These are phyloP conservation scores for Candida adriatica DNA, from an alignment of 805 yeast species.

Conservation along the genomic window DNA sequence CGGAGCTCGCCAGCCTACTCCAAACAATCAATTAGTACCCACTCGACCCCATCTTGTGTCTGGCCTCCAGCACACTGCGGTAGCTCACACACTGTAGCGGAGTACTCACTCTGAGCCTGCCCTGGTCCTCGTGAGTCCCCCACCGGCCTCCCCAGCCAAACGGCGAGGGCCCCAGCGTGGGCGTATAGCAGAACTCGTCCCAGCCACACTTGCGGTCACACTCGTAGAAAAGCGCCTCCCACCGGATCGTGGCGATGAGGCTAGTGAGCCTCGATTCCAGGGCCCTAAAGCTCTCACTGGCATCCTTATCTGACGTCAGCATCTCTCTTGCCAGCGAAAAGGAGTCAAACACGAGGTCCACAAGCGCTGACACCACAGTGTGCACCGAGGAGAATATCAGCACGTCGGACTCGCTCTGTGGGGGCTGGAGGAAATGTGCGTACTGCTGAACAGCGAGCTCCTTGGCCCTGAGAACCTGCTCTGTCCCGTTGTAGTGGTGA, in stretches of 20 bases:
- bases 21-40: no score
- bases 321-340: conserved; percentile 27
- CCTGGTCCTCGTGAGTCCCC: conserved; percentile 21
- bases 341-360: conserved; percentile 30
- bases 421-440: conserved; percentile 33
- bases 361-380: conserved; percentile 32
- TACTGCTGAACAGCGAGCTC: conserved; percentile 39
- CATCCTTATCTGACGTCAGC: conserved; percentile 17
- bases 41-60: no score
- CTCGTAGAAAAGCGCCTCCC: conserved; percentile 34
- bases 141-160: conserved; percentile 33
- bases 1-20: no score
- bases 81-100: conserved; percentile 16
- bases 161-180: conserved; percentile 58
- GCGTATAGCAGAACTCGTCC: conserved; percentile 49
- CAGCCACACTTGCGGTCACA: conserved; percentile 36
- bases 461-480: conserved; percentile 19
- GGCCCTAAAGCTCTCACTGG: neutral
- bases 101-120: conserved; percentile 19
- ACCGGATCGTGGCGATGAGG: conserved; percentile 28
- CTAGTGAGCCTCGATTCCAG: neutral
- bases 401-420: conserved; percentile 35
- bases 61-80: conserved; percentile 3
- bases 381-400: conserved; percentile 44
- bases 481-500: conserved; percentile 4